These are phyloP conservation scores for Pleurotus tuber-regium DNA, from an alignment of 768 basidiomycete species.

Conservation along the genomic window DNA sequence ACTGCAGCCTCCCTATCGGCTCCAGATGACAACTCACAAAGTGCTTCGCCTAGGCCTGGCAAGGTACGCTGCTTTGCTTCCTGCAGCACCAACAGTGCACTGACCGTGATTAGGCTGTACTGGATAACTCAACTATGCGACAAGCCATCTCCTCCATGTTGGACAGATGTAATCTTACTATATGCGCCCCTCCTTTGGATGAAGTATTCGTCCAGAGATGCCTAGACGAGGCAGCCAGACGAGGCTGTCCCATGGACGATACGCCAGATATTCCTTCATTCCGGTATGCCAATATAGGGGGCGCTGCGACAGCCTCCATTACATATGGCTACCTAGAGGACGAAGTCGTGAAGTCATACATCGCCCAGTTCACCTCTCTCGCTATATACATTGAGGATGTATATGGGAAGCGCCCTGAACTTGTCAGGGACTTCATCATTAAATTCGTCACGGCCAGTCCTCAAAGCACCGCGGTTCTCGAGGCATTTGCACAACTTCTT, in stretches of 20 bases:
- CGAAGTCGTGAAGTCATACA: background rate
- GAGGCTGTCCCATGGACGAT: background rate
- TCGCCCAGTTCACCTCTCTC: background rate
- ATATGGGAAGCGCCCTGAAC: background rate
- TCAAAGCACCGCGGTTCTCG: background rate
- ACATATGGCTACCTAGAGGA: background rate
- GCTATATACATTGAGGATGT: constrained; percentile 12
- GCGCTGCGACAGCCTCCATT: background rate
- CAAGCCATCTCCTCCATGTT: background rate
- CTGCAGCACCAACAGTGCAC: no score
- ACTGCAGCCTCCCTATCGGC: no score
- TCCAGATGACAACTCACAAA: no score
- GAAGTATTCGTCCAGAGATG: background rate
- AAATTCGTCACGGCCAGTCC: background rate
- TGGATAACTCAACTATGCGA: background rate
- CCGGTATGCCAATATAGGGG: background rate
- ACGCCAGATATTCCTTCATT: background rate
- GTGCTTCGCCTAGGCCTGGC: no score
- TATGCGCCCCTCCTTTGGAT: background rate
- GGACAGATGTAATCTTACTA: background rate
- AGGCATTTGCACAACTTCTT: background rate
- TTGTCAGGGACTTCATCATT: background rate
- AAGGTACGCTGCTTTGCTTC: no score
- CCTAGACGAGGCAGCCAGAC: background rate
- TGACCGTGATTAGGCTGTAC: no score